Conservation (phyloP, 2,329 filamentous ascomycete genomes). For the Trichocomaceae sp. region DNA sequence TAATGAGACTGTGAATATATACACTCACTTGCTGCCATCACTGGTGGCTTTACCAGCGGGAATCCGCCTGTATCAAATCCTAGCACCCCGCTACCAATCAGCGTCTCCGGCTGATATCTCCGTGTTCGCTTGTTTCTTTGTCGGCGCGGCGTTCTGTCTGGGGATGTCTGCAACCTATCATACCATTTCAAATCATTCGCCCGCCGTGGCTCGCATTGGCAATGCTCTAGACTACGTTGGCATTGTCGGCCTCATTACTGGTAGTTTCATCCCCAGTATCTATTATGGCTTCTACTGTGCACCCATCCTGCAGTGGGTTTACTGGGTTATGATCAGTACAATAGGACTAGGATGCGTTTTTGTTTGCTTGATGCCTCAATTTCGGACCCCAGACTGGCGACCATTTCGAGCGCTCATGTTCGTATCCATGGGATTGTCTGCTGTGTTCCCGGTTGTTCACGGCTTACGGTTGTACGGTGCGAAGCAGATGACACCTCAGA, state of each 20-base stretch:
- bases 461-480: conserved; percentile 63
- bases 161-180: conserved; percentile 83
- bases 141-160: conserved; percentile 64
- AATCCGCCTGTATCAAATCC: conserved; percentile 48
- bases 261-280: conserved; percentile 80
- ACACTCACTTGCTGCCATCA: conserved; percentile 63
- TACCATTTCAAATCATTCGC: conserved; percentile 76
- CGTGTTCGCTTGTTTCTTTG: conserved; percentile 73
- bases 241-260: conserved; percentile 85
- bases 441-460: conserved; percentile 75
- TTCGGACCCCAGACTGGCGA: conserved; percentile 75
- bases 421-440: conserved; percentile 75
- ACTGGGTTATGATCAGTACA: conserved; percentile 70
- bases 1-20: conserved; percentile 67
- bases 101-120: conserved; percentile 59
- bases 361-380: conserved; percentile 73
- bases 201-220: conserved; percentile 68
- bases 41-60: conserved; percentile 50
- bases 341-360: conserved; percentile 69
- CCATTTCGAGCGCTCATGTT: conserved; percentile 87
- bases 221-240: conserved; percentile 94
- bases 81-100: conserved; percentile 60
- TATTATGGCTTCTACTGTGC: conserved; percentile 80
- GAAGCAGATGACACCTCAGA: conserved; percentile 59
- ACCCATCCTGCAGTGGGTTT: conserved; percentile 58